A percentile compares a stretch with the other conserved stretches of the same genome.
phyloP scores from a whole-genome alignment of 495 filamentous ascomycete species.

The Friedmanniomyces simplex region DNA sequence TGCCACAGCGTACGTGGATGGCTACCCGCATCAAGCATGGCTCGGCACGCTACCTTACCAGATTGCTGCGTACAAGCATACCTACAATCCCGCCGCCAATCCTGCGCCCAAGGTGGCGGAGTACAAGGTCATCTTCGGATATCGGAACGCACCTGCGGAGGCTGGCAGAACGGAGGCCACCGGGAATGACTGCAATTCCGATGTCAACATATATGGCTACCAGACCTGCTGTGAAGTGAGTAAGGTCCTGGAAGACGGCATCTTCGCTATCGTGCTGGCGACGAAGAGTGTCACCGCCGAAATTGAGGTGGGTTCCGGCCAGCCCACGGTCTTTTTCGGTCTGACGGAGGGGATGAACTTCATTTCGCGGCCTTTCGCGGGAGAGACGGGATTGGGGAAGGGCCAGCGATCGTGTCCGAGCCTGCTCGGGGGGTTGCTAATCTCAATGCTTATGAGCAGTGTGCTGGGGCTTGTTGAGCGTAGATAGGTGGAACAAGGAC shows the following conservation, averaged over 20 bases:
- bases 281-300: constrained; percentile 31
- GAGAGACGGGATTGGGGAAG: constrained; percentile 40
- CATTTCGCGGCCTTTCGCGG: constrained; percentile 39
- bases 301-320: constrained; percentile 40
- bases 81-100: constrained; percentile 1
- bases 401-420: constrained; percentile 38
- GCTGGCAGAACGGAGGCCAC: constrained; percentile 33
- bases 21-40: constrained; percentile 46
- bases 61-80: constrained; percentile 35
- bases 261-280: constrained; percentile 38
- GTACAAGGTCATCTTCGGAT: constrained; percentile 53
- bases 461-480: not conserved
- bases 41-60: constrained; percentile 49
- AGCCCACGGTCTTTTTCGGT: constrained; percentile 34
- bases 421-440: constrained; percentile 44
- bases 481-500: too few relatives aligned
- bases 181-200: constrained; percentile 24
- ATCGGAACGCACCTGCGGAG: constrained; percentile 40
- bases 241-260: constrained; percentile 32
- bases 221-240: not conserved
- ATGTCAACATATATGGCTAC: not conserved
- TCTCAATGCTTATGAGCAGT: constrained; percentile 34
- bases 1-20: constrained; percentile 40
- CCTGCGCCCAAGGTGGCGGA: constrained; percentile 17
- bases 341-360: constrained; percentile 43